phyloP scores from a whole-genome alignment of 176 grass and related monocot species.

The Ensete ventricosum region DNA sequence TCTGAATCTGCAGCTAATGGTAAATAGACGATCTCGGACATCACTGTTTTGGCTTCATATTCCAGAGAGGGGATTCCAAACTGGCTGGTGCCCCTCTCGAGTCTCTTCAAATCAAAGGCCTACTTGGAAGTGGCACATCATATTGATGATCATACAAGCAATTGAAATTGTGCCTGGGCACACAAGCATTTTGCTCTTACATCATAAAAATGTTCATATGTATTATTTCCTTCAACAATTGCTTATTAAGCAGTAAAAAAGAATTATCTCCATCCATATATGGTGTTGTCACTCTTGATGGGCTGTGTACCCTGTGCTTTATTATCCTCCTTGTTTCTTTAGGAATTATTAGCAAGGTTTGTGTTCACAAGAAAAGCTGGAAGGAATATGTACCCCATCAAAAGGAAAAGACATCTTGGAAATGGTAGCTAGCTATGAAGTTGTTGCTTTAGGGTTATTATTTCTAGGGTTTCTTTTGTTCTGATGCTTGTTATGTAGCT shows the following conservation, averaged over 20 bases:
- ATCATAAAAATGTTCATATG: not conserved
- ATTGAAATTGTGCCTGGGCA: not conserved
- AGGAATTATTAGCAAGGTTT: too few species aligned
- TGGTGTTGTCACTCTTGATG: too few species aligned
- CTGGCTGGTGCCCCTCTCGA: not conserved
- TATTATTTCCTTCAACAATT: not conserved
- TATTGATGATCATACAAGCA: not conserved
- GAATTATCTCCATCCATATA: not conserved
- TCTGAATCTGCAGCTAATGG: not conserved
- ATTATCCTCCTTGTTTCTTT: too few species aligned
- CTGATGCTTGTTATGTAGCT: too few species aligned
- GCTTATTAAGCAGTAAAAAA: not conserved
- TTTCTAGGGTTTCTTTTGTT: too few species aligned
- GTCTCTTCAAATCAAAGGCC: not conserved
- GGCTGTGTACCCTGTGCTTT: too few species aligned
- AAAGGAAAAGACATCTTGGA: too few species aligned
- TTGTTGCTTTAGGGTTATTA: too few species aligned
- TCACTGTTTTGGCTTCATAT: not conserved
- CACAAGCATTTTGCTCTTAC: not conserved
- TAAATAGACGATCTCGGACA: not conserved
- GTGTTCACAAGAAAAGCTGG: too few species aligned
- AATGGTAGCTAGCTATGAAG: too few species aligned
- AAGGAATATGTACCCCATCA: too few species aligned
- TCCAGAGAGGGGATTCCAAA: not conserved
- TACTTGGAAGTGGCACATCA: not conserved